Evolutionary conservation across 768 basidiomycete genomes (phyloP).

Genomic region (Serendipita indica): DNA sequence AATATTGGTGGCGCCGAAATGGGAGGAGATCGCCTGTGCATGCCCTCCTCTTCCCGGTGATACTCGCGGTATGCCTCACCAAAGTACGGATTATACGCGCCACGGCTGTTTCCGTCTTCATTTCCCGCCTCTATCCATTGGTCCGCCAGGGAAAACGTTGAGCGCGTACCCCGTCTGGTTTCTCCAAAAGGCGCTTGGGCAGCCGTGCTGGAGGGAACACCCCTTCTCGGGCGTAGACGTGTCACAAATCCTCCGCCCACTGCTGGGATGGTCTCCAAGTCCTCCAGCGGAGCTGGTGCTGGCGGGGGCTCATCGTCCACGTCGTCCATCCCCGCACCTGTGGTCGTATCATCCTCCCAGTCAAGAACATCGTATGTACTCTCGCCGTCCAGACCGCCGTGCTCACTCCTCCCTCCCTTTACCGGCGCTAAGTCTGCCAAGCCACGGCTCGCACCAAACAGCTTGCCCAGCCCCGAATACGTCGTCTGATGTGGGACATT

Average conservation of each 20-base stretch:
- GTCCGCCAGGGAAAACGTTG: no score
- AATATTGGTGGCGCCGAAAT: no score
- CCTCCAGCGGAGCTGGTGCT: conserved; percentile 28
- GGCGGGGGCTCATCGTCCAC: conserved; percentile 33
- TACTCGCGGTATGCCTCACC: background rate
- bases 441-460: conserved; percentile 30
- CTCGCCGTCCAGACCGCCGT: conserved; percentile 21
- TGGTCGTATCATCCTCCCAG: conserved; percentile 17
- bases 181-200: no score
- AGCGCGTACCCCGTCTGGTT: no score
- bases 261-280: conserved; percentile 81
- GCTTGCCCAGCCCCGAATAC: conserved; percentile 60
- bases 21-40: no score
- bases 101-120: background rate
- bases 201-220: no score
- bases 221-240: conserved; percentile 67
- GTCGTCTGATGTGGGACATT: conserved; percentile 72
- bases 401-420: conserved; percentile 30
- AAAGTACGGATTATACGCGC: conserved; percentile 4
- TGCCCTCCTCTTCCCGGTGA: background rate
- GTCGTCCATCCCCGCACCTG: conserved; percentile 59
- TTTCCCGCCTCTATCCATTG: no score
- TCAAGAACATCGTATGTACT: conserved; percentile 10
- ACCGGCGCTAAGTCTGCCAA: conserved; percentile 44
- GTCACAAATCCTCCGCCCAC: conserved; percentile 82